These are phyloP conservation scores for Gaeumannomyces tritici DNA, from an alignment of 2,329 filamentous ascomycete genomes.

Conservation along the genomic window DNA sequence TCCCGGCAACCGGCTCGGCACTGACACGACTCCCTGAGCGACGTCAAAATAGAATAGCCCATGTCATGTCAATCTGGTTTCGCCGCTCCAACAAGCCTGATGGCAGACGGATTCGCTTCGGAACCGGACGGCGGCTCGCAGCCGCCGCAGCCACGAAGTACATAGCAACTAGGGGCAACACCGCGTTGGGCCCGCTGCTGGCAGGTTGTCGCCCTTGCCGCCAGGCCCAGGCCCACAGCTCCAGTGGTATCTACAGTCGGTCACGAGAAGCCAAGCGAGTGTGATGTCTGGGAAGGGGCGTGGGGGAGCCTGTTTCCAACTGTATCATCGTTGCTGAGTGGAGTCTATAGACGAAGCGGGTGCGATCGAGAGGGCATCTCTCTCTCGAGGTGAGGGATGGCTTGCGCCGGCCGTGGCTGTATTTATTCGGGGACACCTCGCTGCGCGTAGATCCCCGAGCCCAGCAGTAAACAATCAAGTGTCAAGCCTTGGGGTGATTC, in stretches of 20 bases:
- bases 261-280: too few relatives aligned
- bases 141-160: too few relatives aligned
- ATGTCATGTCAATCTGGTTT: neutral
- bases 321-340: neutral
- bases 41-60: neutral
- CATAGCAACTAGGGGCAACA: too few relatives aligned
- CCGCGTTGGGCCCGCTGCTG: too few relatives aligned
- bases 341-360: neutral
- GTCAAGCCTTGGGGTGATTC: neutral
- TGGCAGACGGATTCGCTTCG: neutral
- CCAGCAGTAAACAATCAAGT: neutral
- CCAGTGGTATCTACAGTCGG: too few relatives aligned
- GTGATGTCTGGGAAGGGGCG: too few relatives aligned
- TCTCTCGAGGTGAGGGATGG: neutral
- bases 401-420: neutral
- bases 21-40: neutral
- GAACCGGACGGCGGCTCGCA: too few relatives aligned
- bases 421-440: neutral
- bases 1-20: neutral
- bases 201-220: too few relatives aligned
- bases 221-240: too few relatives aligned
- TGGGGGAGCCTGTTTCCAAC: too few relatives aligned
- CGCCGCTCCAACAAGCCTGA: too few relatives aligned
- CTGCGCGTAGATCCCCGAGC: neutral
- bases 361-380: neutral